Conservation (phyloP, 2,329 filamentous ascomycete genomes). For the Moelleriella libera region DNA sequence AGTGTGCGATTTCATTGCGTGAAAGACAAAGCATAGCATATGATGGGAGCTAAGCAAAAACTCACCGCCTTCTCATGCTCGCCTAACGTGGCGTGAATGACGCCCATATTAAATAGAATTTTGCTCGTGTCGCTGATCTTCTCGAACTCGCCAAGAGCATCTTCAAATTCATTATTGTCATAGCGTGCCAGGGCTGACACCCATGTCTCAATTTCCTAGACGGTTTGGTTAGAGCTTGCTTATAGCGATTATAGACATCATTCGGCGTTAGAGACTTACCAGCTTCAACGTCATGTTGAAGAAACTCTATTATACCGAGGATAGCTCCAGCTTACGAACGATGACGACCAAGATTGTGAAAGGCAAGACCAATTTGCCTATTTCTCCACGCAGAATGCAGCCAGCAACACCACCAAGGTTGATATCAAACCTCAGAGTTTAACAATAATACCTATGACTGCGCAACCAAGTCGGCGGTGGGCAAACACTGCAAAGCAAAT, state of each 20-base stretch:
- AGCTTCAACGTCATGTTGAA: slow-evolving; percentile 45
- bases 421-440: too few relatives aligned
- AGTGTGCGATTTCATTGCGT: too few relatives aligned
- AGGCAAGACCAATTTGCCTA: neutral
- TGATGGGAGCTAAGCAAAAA: slow-evolving; percentile 7
- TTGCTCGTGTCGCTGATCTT: slow-evolving; percentile 90
- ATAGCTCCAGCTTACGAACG: neutral
- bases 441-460: too few relatives aligned
- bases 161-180: slow-evolving; percentile 95
- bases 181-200: slow-evolving; percentile 81
- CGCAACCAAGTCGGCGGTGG: too few relatives aligned
- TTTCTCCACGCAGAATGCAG: too few relatives aligned
- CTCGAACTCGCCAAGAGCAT: slow-evolving; percentile 70
- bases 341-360: neutral
- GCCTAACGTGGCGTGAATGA: slow-evolving; percentile 91
- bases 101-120: slow-evolving; percentile 96
- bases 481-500: too few relatives aligned
- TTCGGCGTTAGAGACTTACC: slow-evolving; percentile 20
- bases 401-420: too few relatives aligned
- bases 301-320: neutral
- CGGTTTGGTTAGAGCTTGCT: neutral
- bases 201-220: slow-evolving; percentile 97
- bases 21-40: too few relatives aligned
- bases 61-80: slow-evolving; percentile 91
- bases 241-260: too few relatives aligned